Evolutionary conservation across 352 stramenopile species (phyloP).

Genomic region (Phytopythium helicoides): DNA sequence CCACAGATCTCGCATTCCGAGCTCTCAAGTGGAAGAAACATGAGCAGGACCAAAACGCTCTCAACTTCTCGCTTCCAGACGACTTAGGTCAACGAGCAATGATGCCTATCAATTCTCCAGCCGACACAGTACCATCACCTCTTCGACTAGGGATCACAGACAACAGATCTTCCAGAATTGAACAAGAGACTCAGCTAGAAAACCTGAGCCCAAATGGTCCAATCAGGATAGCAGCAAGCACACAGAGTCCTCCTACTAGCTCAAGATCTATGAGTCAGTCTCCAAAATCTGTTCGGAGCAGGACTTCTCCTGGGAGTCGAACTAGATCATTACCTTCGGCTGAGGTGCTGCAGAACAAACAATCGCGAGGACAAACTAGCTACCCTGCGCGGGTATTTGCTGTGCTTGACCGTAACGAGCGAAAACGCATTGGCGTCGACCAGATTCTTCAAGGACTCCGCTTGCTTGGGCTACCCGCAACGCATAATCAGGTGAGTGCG

Average conservation of each 20-base stretch:
- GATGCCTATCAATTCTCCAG: neutral
- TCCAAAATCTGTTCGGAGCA: no score
- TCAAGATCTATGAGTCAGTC: no score
- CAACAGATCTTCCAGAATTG: no score
- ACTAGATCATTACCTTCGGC: neutral
- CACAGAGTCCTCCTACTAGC: no score
- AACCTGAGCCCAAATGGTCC: no score
- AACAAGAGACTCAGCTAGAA: no score
- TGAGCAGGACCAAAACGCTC: no score
- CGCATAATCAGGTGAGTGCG: conserved; percentile 53
- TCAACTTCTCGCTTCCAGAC: no score
- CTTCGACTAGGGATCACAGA: neutral
- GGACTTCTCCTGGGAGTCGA: neutral
- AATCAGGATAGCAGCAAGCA: no score
- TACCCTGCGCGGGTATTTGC: conserved; percentile 48
- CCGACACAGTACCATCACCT: neutral
- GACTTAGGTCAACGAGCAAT: neutral
- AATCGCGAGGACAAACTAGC: conserved; percentile 16
- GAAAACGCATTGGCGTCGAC: conserved; percentile 40
- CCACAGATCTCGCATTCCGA: conserved; percentile 16
- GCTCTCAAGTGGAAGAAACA: neutral
- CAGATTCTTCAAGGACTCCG: conserved; percentile 59
- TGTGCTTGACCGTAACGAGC: conserved; percentile 46
- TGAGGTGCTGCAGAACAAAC: neutral
- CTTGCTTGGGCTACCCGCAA: conserved; percentile 49